phyloP scores from a whole-genome alignment of 306 rosid species.

The Casuarina cunninghamiana region DNA sequence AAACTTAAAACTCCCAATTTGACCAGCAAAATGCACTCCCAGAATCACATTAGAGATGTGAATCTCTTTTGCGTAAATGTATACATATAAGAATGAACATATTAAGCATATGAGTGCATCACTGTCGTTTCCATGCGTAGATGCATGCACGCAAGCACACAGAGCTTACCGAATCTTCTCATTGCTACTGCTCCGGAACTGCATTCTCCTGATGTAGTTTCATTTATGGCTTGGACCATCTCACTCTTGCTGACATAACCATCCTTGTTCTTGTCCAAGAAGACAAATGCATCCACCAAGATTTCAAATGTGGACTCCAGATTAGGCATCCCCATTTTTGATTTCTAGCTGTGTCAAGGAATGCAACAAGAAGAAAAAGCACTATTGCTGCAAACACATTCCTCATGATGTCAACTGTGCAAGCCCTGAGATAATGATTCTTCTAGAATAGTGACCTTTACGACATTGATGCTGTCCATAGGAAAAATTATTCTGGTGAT shows the following conservation, averaged over 20 bases:
- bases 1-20: neutral
- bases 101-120: constrained; percentile 13
- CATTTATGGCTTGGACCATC: constrained; percentile 88
- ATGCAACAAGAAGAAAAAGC: constrained; percentile 25
- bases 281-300: constrained; percentile 82
- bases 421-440: neutral
- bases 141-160: constrained; percentile 5
- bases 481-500: neutral
- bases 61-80: neutral
- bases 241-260: constrained; percentile 92
- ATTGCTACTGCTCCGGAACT: constrained; percentile 85
- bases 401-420: neutral
- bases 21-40: constrained; percentile 18
- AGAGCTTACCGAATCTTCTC: constrained; percentile 83
- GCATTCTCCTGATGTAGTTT: constrained; percentile 80
- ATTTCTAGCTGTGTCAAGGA: constrained; percentile 66
- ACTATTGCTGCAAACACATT: constrained; percentile 1
- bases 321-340: constrained; percentile 62
- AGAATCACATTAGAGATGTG: constrained; percentile 7
- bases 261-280: constrained; percentile 94
- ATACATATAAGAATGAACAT: constrained; percentile 17
- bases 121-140: neutral
- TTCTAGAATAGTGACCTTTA: too few species aligned
- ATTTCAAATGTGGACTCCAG: constrained; percentile 88
- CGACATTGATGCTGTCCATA: too few species aligned